Percentiles rank a stretch among this genome's conserved stretches.
phyloP scores from a whole-genome alignment of 169 alveolate species.

The Cryptosporidium meleagridis region DNA sequence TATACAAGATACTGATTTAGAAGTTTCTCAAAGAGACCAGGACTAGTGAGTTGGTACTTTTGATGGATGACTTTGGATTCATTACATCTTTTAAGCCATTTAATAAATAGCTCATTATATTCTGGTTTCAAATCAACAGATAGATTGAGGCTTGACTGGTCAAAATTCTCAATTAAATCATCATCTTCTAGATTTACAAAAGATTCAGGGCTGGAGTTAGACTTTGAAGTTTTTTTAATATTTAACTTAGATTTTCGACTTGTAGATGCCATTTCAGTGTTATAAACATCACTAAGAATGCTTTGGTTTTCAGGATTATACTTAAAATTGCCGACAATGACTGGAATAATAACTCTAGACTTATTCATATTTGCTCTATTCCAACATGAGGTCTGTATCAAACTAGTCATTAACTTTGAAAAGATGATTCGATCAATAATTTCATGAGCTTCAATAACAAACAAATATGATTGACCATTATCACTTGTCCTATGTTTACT shows the following conservation, averaged over 20 bases:
- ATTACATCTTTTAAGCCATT: constrained; percentile 52
- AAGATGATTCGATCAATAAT: not conserved
- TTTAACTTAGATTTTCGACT: not conserved
- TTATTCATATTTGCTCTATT: constrained; percentile 19
- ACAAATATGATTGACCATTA: constrained; percentile 31
- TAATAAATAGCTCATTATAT: constrained; percentile 11
- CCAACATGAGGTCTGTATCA: constrained; percentile 62
- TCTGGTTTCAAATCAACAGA: not conserved
- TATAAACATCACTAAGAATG: constrained; percentile 4
- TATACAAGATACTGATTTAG: constrained; percentile 16
- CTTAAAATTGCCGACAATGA: constrained; percentile 21
- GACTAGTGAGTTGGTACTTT: not conserved
- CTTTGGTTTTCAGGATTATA: not conserved
- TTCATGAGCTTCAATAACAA: constrained; percentile 42
- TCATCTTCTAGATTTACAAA: not conserved
- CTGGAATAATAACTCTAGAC: constrained; percentile 39
- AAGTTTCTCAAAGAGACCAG: constrained; percentile 10
- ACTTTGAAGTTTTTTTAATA: not conserved
- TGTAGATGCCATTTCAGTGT: not conserved
- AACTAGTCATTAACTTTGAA: constrained; percentile 10
- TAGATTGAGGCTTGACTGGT: not conserved
- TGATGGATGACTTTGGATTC: constrained; percentile 44
- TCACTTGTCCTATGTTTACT: constrained; percentile 36
- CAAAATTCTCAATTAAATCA: not conserved
- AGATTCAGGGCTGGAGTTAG: not conserved